phyloP scores from a whole-genome alignment of 257 asterid species.

The Fraxinus quadrangulata region DNA sequence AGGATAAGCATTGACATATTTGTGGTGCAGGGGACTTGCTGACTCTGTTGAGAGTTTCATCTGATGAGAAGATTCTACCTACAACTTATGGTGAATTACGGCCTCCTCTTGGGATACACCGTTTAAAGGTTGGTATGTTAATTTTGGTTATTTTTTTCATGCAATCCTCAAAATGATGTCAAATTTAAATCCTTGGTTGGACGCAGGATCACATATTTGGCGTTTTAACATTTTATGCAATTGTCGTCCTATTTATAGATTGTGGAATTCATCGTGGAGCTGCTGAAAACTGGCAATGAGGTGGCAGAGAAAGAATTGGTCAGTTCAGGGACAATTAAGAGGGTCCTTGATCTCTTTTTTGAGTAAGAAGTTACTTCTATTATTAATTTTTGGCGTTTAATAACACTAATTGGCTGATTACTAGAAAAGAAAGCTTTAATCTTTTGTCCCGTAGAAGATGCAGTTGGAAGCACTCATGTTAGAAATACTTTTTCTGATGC shows the following conservation, averaged over 20 bases:
- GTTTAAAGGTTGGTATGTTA: constrained; percentile 66
- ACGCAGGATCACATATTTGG: not conserved
- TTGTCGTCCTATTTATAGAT: constrained; percentile 46
- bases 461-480: constrained; percentile 15
- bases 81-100: constrained; percentile 87
- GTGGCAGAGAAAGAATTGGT: constrained; percentile 80
- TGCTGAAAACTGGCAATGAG: constrained; percentile 82
- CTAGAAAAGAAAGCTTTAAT: constrained; percentile 8
- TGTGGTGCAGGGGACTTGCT: constrained; percentile 72
- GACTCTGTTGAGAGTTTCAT: constrained; percentile 66
- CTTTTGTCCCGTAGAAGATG: constrained; percentile 7
- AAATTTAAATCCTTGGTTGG: not conserved
- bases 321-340: constrained; percentile 74
- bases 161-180: not conserved
- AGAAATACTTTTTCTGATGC: constrained; percentile 23
- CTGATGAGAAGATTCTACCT: constrained; percentile 75
- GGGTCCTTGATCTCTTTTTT: constrained; percentile 84
- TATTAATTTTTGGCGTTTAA: constrained; percentile 9
- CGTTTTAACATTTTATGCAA: not conserved
- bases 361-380: constrained; percentile 57
- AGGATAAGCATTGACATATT: constrained; percentile 18
- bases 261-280: constrained; percentile 82
- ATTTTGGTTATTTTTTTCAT: constrained; percentile 2
- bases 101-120: constrained; percentile 98
- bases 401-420: not conserved